A percentile compares a stretch with the other conserved stretches of the same genome.
Conservation (phyloP, 371 early-diverging fungal species). For the Mucor piriformis region DNA sequence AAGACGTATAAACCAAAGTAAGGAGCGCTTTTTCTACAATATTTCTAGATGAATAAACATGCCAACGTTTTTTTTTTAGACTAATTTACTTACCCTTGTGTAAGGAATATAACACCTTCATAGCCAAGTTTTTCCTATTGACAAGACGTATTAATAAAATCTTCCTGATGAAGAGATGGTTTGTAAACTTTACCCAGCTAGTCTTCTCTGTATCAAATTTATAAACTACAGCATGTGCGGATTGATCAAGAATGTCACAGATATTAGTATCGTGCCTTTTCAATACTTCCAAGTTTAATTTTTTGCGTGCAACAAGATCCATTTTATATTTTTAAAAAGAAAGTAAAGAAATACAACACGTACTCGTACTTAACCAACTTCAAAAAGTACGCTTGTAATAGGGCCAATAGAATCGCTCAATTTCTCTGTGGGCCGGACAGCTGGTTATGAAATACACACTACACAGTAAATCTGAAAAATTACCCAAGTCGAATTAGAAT, state of each 20-base stretch:
- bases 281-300: conserved; percentile 73
- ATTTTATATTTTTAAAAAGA: conserved; percentile 30
- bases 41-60: background rate
- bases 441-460: too few relatives aligned
- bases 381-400: too few relatives aligned
- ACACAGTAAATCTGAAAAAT: too few relatives aligned
- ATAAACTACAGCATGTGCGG: conserved; percentile 81
- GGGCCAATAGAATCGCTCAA: too few relatives aligned
- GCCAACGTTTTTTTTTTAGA: background rate
- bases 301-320: conserved; percentile 64
- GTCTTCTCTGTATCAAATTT: conserved; percentile 65
- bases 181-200: conserved; percentile 64
- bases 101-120: conserved; percentile 70
- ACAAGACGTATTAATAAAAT: background rate
- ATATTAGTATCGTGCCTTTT: conserved; percentile 73
- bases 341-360: background rate
- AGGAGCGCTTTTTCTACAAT: conserved; percentile 43
- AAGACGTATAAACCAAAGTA: conserved; percentile 68
- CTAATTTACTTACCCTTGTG: conserved; percentile 42
- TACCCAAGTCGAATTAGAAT: too few relatives aligned
- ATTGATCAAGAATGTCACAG: conserved; percentile 68
- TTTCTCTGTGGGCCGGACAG: too few relatives aligned
- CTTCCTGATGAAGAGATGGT: too few relatives aligned
- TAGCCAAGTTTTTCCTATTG: conserved; percentile 69
- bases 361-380: background rate